phyloP scores from a whole-genome alignment of 208 protist genomes.

The Leishmania mexicana region DNA sequence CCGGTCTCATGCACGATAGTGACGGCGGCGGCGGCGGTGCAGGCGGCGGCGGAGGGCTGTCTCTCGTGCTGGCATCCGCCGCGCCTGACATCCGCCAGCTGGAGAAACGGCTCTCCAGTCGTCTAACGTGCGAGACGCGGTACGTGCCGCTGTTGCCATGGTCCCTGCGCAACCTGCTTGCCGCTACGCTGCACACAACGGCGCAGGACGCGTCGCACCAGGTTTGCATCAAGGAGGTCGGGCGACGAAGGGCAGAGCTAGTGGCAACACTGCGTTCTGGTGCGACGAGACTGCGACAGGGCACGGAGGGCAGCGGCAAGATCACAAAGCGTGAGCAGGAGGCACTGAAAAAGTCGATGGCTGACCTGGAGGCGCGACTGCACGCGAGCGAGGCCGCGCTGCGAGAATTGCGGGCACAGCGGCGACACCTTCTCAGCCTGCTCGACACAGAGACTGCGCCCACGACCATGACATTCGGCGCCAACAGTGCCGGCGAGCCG shows the following conservation, averaged over 20 bases:
- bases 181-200: constrained; percentile 52
- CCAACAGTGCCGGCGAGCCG: not conserved
- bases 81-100: constrained; percentile 75
- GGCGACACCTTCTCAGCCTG: constrained; percentile 23
- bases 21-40: constrained; percentile 30
- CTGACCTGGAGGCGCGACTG: constrained; percentile 18
- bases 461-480: not conserved
- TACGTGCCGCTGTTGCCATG: constrained; percentile 80
- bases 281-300: constrained; percentile 5
- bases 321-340: constrained; percentile 1
- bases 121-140: constrained; percentile 79
- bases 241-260: constrained; percentile 5
- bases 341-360: constrained; percentile 18
- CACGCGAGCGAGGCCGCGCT: constrained; percentile 21
- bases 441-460: constrained; percentile 2
- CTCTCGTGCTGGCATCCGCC: constrained; percentile 68
- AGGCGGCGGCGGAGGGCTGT: constrained; percentile 45
- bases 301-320: not conserved
- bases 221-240: constrained; percentile 12
- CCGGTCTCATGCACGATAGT: constrained; percentile 85
- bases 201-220: constrained; percentile 29
- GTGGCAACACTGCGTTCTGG: constrained; percentile 9
- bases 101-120: constrained; percentile 84
- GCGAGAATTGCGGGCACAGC: constrained; percentile 21
- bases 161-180: constrained; percentile 49